These are phyloP conservation scores for Xerocomellus chrysenteron DNA, from an alignment of 768 basidiomycete species.

Conservation along the genomic window DNA sequence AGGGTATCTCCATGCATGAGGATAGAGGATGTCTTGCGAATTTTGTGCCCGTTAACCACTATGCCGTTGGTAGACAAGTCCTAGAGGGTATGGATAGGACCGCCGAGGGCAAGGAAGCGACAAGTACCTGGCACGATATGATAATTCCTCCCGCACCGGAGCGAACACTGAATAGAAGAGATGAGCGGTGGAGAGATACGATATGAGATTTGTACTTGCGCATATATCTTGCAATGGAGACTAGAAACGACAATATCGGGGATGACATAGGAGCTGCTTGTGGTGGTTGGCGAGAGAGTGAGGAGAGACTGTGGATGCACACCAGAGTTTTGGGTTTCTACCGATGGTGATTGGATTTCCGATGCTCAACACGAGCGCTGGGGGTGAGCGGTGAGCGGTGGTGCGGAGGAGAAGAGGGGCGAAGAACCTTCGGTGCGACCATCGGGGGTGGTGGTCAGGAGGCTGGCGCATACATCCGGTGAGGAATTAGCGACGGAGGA, in stretches of 20 bases:
- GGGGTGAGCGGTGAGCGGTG: not conserved
- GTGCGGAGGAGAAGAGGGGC: not conserved
- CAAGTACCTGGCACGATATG: conserved; percentile 70
- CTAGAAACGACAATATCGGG: conserved; percentile 63
- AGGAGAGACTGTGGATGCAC: not conserved
- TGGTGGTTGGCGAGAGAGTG: not conserved
- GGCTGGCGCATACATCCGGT: conserved; percentile 65
- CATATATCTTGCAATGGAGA: conserved; percentile 77
- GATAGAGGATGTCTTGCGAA: conserved; percentile 65
- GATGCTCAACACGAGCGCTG: conserved; percentile 56
- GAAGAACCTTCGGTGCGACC: conserved; percentile 64
- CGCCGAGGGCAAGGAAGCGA: not conserved
- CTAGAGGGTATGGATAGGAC: conserved; percentile 35
- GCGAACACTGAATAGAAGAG: conserved; percentile 47
- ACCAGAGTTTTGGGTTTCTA: conserved; percentile 71
- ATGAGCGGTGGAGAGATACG: not conserved
- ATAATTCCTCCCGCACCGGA: conserved; percentile 72
- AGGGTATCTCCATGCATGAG: conserved; percentile 76
- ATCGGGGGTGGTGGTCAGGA: conserved; percentile 55
- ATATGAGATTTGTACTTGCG: conserved; percentile 42
- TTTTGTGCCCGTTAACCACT: conserved; percentile 64
- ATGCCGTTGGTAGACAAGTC: conserved; percentile 79
- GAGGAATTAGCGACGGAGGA: conserved; percentile 6
- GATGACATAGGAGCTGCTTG: conserved; percentile 57
- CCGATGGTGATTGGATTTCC: conserved; percentile 69